phyloP scores from a whole-genome alignment of 805 yeast genomes.

The Saturnispora halmiae region DNA sequence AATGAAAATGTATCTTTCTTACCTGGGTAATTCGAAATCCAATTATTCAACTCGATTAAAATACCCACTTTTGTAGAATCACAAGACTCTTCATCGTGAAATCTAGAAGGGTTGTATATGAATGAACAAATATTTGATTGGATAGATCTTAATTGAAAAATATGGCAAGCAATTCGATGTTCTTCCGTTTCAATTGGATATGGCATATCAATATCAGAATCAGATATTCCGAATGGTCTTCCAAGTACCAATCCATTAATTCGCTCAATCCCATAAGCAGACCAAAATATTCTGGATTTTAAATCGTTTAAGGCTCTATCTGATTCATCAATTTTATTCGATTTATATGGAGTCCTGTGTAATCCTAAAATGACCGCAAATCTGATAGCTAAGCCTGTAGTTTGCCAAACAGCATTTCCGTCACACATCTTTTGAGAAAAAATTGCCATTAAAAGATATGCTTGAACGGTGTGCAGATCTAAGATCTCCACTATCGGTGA shows the following conservation, averaged over 20 bases:
- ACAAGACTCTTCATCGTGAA: conserved; percentile 19
- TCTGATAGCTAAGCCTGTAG: conserved; percentile 27
- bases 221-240: conserved; percentile 31
- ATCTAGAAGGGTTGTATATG: conserved; percentile 25
- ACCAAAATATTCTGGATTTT: conserved; percentile 28
- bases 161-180: conserved; percentile 24
- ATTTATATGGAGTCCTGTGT: conserved; percentile 24
- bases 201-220: conserved; percentile 29
- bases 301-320: conserved; percentile 16
- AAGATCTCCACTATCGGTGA: conserved; percentile 19
- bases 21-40: conserved; percentile 27
- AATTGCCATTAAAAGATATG: conserved; percentile 24
- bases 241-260: conserved; percentile 29
- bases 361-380: conserved; percentile 27
- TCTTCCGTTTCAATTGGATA: conserved; percentile 20
- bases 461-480: conserved; percentile 26
- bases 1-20: conserved; percentile 21
- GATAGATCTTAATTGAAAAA: conserved; percentile 26
- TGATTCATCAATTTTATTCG: background rate
- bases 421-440: conserved; percentile 31
- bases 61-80: conserved; percentile 27
- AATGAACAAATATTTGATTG: conserved; percentile 29
- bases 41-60: conserved; percentile 26
- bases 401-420: conserved; percentile 28
- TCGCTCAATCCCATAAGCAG: conserved; percentile 30